These are phyloP conservation scores for Wickerhamiella slavikovae DNA, from an alignment of 805 yeast species.

Conservation along the genomic window DNA sequence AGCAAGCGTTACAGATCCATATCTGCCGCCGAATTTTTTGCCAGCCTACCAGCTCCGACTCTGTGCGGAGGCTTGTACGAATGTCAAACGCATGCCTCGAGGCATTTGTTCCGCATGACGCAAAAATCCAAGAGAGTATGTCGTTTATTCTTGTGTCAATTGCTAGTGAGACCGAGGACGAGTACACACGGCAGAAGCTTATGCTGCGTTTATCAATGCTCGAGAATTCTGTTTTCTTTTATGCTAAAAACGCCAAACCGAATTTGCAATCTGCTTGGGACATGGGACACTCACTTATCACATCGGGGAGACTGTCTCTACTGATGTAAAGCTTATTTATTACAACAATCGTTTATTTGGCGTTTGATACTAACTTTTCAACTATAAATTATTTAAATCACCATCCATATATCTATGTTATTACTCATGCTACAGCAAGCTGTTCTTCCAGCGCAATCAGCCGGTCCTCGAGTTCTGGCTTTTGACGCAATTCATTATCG, in stretches of 20 bases:
- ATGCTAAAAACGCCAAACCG: conserved; percentile 25
- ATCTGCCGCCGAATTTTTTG: conserved; percentile 34
- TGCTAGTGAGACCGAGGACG: conserved; percentile 33
- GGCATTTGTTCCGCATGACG: conserved; percentile 23
- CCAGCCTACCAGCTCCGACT: conserved; percentile 24
- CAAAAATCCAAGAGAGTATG: conserved; percentile 35
- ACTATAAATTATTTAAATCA: too few species aligned
- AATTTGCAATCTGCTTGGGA: conserved; percentile 36
- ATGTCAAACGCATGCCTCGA: conserved; percentile 22
- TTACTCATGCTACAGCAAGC: background rate
- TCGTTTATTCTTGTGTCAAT: conserved; percentile 35
- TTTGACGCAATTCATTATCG: conserved; percentile 51
- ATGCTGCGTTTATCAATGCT: conserved; percentile 23
- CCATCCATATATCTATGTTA: too few species aligned
- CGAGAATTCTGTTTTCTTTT: conserved; percentile 24
- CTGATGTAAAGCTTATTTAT: conserved; percentile 21
- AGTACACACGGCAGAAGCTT: conserved; percentile 20
- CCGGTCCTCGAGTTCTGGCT: conserved; percentile 44
- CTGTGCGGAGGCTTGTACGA: conserved; percentile 28
- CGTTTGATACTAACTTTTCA: too few species aligned
- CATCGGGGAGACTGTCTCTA: conserved; percentile 22
- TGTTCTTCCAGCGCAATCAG: conserved; percentile 29
- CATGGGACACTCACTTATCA: conserved; percentile 26
- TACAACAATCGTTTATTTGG: too few species aligned
- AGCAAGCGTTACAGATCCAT: conserved; percentile 33